Conservation (phyloP, 1,139 yeast genomes). For the Chernovozyma sophiae-reginae region DNA sequence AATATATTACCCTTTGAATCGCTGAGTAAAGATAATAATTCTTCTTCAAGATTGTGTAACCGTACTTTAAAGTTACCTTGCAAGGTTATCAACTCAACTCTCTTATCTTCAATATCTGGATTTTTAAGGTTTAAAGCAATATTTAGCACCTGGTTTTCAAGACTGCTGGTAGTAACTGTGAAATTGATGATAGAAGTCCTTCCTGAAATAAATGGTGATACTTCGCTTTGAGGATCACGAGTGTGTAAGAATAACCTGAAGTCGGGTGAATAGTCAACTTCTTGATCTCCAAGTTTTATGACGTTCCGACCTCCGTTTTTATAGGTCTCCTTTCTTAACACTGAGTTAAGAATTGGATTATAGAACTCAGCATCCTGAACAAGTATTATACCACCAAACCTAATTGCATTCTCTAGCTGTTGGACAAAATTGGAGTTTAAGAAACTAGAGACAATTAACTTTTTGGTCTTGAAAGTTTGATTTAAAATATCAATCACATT, state of each 20-base stretch:
- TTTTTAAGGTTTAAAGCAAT: constrained; percentile 49
- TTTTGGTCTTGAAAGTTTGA: constrained; percentile 26
- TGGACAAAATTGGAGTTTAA: constrained; percentile 64
- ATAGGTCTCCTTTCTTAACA: constrained; percentile 58
- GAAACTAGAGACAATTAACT: constrained; percentile 62
- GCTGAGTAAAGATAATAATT: constrained; percentile 55
- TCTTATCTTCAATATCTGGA: constrained; percentile 65
- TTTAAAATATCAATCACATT: constrained; percentile 39
- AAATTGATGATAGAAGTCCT: constrained; percentile 67
- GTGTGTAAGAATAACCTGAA: constrained; percentile 63
- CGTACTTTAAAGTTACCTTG: constrained; percentile 58
- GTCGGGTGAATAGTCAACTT: constrained; percentile 62
- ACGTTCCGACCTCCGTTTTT: constrained; percentile 69
- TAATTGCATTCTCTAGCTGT: constrained; percentile 71
- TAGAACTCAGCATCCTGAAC: constrained; percentile 76
- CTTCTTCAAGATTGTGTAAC: constrained; percentile 56
- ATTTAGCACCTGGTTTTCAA: constrained; percentile 62
- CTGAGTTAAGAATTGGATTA: constrained; percentile 67
- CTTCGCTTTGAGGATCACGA: constrained; percentile 45
- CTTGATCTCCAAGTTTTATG: constrained; percentile 57
- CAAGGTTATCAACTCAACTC: constrained; percentile 49
- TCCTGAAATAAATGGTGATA: constrained; percentile 56
- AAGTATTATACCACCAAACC: constrained; percentile 76
- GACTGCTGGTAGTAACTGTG: constrained; percentile 61
- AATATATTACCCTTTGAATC: constrained; percentile 59